Conservation (phyloP, 805 yeast genomes). For the Torulaspora indica region DNA sequence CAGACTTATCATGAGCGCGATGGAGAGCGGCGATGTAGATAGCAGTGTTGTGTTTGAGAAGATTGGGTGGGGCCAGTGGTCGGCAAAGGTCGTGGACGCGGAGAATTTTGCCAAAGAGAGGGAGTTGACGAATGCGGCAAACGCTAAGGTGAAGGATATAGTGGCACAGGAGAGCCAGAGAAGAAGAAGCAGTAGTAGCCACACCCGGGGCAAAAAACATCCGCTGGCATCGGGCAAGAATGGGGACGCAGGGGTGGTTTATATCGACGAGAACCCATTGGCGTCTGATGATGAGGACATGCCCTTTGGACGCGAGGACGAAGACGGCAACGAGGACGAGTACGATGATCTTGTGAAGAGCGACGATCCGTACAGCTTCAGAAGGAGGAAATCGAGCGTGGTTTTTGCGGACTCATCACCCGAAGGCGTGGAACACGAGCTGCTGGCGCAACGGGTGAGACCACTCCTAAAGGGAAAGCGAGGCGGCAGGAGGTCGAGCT, state of each 20-base stretch:
- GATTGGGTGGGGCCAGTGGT: conserved; percentile 98
- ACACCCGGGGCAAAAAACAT: conserved; percentile 7
- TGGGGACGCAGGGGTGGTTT: conserved; percentile 27
- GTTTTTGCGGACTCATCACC: conserved; percentile 27
- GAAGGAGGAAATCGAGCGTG: conserved; percentile 28
- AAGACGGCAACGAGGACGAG: conserved; percentile 25
- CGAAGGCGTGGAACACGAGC: conserved; percentile 21
- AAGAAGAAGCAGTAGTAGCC: conserved; percentile 33
- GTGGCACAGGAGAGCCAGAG: conserved; percentile 24
- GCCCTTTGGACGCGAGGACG: conserved; percentile 38
- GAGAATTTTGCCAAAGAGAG: conserved; percentile 38
- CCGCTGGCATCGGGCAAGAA: conserved; percentile 1
- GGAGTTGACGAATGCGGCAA: conserved; percentile 40
- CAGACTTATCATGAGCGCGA: conserved; percentile 80
- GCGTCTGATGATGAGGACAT: conserved; percentile 32
- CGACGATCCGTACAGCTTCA: conserved; percentile 15
- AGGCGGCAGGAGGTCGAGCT: conserved; percentile 19
- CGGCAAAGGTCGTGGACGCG: conserved; percentile 49
- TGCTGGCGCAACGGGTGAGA: conserved; percentile 15
- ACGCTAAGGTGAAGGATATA: conserved; percentile 44
- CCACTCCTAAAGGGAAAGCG: conserved; percentile 17
- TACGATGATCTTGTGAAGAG: conserved; percentile 10
- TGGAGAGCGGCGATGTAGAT: conserved; percentile 63
- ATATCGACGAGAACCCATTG: conserved; percentile 40
- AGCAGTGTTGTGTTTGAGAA: conserved; percentile 70